These are phyloP conservation scores for Ganoderma lingzhi DNA, from an alignment of 1,284 basidiomycete species.

Conservation along the genomic window DNA sequence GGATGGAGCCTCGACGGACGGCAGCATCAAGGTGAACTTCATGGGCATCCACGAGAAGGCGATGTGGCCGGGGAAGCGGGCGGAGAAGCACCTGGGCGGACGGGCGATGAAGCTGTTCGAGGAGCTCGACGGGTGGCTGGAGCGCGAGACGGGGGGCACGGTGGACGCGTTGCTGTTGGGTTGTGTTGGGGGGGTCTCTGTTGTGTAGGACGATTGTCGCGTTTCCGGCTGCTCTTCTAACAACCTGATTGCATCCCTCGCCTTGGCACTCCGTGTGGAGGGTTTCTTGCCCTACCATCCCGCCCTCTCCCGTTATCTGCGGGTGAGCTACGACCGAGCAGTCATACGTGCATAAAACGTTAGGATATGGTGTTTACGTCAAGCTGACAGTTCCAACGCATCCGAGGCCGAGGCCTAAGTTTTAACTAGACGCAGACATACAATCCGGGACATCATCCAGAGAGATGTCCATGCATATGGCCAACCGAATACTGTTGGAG, in stretches of 20 bases:
- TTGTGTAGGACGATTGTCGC: slow-evolving; percentile 34
- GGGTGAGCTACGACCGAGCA: too few relatives aligned
- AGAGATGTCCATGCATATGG: neutral
- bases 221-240: neutral
- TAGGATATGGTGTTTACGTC: neutral
- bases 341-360: too few relatives aligned
- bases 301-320: neutral
- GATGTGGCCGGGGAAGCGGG: slow-evolving; percentile 82
- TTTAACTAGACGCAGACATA: too few relatives aligned
- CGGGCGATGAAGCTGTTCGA: slow-evolving; percentile 73
- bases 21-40: slow-evolving; percentile 63
- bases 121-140: slow-evolving; percentile 72
- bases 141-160: slow-evolving; percentile 60
- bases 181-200: slow-evolving; percentile 67
- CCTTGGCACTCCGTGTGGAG: neutral
- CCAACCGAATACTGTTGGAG: neutral
- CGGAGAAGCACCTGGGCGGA: slow-evolving; percentile 58
- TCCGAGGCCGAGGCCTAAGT: neutral
- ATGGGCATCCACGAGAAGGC: slow-evolving; percentile 78
- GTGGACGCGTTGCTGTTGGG: slow-evolving; percentile 75
- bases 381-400: neutral
- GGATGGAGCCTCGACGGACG: slow-evolving; percentile 27
- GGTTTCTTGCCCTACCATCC: neutral
- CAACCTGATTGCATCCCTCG: neutral
- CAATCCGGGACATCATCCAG: neutral